Evolutionary conservation across 2,329 filamentous ascomycete genomes (phyloP), one percentile per base, ranked within the genome.

Genomic region (Pyrenophora tritici-repentis): DNA sequence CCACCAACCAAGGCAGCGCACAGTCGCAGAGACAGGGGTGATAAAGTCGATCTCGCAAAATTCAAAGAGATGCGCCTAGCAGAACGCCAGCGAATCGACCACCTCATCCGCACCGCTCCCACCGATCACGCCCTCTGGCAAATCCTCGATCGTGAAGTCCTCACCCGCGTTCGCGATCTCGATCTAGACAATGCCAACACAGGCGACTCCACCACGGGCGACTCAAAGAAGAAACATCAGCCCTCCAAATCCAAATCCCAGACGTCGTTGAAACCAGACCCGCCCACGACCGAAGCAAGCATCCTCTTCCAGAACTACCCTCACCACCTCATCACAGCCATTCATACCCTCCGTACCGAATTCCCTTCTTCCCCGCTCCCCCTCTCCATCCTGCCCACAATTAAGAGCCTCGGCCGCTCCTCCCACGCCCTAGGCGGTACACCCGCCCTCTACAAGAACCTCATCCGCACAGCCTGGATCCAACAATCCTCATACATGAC

Each of bases 391-490:
- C 76, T 92, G 0, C 87, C 88, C 0, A 81, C 82, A 6, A 76
- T 91, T 61, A 89, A 88, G 66, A 78, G 81, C 37, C 78, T 90
- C 0, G 88, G 89, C 1, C 79, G 88, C 1, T 81, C 83, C 1
- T 87, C 87, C 0, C 90, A 87, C 64, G 85, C 90, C 6, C 80
- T 93, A 0, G 89, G 88, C 40, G 86, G 84, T 5, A 86, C 85
- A 14, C 88, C 87, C 0, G 76, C 81, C 0, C 83, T 92, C 35
- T 92, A 89, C 76, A 86, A 88, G 65, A 78, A 83, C 41, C 79
- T 91, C 29, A 78, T 90, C 18, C 72, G 77, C 12, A 79, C 86
- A 17, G 77, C 84, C 47, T 90, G 86, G 83, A 71, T 75, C 29
- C 81, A 83, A 9, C 82, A 83, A 56, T 79, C 83, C 17, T 84